These are phyloP conservation scores for Gastrodia elata DNA, from an alignment of 106 monocot genomes.

Conservation along the genomic window DNA sequence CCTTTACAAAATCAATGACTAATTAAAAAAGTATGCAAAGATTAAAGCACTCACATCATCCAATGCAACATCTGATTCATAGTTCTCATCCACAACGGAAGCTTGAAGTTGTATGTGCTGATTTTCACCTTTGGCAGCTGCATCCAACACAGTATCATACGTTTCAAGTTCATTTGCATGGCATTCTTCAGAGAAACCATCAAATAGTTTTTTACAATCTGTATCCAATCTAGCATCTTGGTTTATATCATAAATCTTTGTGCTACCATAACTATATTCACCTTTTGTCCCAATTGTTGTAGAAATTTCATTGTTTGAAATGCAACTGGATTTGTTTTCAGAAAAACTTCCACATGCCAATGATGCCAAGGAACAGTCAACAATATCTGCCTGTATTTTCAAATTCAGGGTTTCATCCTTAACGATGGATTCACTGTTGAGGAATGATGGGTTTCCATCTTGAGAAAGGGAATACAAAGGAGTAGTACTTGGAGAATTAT, in stretches of 20 bases:
- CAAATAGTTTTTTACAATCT: not conserved
- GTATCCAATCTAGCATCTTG: not conserved
- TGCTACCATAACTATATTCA: not conserved
- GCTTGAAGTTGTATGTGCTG: not conserved
- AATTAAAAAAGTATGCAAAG: not conserved
- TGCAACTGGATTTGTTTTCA: not conserved
- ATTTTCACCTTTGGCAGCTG: not conserved
- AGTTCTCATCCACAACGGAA: not conserved
- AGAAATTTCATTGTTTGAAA: not conserved
- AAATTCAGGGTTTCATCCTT: not conserved
- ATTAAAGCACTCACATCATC: slow-evolving; percentile 4
- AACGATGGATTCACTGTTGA: not conserved
- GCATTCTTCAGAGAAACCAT: not conserved
- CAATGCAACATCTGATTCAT: slow-evolving; percentile 5
- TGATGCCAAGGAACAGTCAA: not conserved
- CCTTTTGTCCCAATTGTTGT: not conserved
- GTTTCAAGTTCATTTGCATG: not conserved
- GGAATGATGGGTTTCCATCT: not conserved
- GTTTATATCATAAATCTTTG: not conserved
- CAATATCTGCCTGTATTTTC: not conserved
- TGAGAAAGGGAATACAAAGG: not conserved
- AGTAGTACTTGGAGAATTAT: slow-evolving; percentile 11
- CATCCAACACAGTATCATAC: not conserved
- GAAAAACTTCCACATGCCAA: not conserved
- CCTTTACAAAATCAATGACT: not conserved